Conservation (phyloP, 768 basidiomycete genomes). For the Pisolithus tinctorius region DNA sequence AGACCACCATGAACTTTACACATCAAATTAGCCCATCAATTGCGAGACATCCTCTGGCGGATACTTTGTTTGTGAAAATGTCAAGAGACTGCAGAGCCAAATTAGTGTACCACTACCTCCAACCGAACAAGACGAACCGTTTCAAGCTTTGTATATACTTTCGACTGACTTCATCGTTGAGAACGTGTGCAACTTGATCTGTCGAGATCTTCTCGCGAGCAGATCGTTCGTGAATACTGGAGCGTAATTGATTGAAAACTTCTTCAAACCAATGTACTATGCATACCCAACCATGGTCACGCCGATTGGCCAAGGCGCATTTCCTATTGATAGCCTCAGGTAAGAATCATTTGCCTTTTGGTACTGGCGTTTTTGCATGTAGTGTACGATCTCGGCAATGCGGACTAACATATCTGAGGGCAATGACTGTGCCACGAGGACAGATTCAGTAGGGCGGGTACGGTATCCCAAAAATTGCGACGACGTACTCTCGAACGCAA, state of each 20-base stretch:
- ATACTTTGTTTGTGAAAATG: slow-evolving; percentile 94
- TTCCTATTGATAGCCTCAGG: slow-evolving; percentile 93
- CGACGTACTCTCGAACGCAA: slow-evolving; percentile 75
- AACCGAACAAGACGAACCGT: slow-evolving; percentile 44
- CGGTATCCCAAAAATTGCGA: not conserved
- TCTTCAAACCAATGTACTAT: not conserved
- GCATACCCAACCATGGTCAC: slow-evolving; percentile 98
- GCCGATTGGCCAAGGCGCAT: slow-evolving; percentile 99
- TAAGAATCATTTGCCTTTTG: slow-evolving; percentile 96
- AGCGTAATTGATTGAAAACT: not conserved
- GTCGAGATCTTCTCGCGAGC: slow-evolving; percentile 97
- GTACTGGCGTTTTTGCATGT: slow-evolving; percentile 96
- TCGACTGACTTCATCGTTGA: slow-evolving; percentile 97
- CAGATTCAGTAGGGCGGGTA: not conserved
- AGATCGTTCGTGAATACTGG: slow-evolving; percentile 92
- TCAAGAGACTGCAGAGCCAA: slow-evolving; percentile 59
- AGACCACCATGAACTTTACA: not conserved
- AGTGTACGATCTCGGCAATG: slow-evolving; percentile 89
- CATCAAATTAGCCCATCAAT: slow-evolving; percentile 68
- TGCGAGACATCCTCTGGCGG: slow-evolving; percentile 90
- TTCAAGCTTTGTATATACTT: slow-evolving; percentile 99
- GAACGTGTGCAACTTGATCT: slow-evolving; percentile 94
- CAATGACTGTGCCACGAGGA: slow-evolving; percentile 48
- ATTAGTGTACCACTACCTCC: not conserved
- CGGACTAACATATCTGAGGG: slow-evolving; percentile 78